phyloP scores from a whole-genome alignment of 2,329 filamentous ascomycete genomes.

The Colletotrichum musicola region DNA sequence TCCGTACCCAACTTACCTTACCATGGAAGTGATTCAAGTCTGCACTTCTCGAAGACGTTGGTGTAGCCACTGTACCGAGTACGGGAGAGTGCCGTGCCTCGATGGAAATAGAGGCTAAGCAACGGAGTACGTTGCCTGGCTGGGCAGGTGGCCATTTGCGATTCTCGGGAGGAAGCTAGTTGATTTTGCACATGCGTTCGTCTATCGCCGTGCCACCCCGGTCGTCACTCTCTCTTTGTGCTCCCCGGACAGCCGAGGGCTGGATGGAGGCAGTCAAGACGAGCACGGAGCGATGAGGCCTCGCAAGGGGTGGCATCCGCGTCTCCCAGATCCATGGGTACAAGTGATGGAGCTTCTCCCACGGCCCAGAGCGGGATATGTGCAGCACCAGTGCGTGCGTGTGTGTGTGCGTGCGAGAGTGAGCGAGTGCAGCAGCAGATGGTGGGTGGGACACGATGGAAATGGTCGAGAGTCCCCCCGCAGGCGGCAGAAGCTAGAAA shows the following conservation, averaged over 20 bases:
- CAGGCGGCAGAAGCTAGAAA: neutral
- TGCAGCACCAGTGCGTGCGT: neutral
- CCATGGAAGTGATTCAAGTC: constrained; percentile 15
- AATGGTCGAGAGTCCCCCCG: neutral
- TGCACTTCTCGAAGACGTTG: constrained; percentile 21
- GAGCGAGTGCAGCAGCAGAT: constrained; percentile 5
- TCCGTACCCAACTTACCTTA: neutral
- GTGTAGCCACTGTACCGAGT: constrained; percentile 22
- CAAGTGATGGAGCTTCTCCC: neutral
- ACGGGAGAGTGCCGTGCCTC: neutral
- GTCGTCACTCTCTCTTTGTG: neutral
- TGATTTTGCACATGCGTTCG: neutral
- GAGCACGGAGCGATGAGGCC: neutral
- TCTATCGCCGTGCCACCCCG: neutral
- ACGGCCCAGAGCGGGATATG: neutral
- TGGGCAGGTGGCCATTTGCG: neutral
- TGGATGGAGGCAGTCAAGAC: neutral
- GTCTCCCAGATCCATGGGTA: neutral
- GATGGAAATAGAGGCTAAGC: neutral
- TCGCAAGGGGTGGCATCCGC: neutral
- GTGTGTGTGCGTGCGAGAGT: constrained; percentile 2
- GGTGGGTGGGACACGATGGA: constrained; percentile 21
- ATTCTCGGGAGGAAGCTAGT: neutral
- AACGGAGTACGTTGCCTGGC: neutral
- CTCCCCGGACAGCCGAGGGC: constrained; percentile 1